phyloP scores from a whole-genome alignment of 805 yeast species.

The Candida taoyuanica region DNA sequence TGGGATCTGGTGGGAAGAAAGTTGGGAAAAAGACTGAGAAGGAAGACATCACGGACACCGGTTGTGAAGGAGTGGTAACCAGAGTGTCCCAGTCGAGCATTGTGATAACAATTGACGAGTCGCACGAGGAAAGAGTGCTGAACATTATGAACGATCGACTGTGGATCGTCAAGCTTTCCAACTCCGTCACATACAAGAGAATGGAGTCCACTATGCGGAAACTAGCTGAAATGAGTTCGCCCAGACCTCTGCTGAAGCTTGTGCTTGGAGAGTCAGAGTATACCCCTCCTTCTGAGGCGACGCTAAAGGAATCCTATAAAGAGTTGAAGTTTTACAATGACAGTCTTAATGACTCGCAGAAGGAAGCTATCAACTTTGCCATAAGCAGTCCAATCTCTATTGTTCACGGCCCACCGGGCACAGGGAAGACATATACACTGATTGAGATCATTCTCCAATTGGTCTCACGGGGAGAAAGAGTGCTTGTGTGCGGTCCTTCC shows the following conservation, averaged over 20 bases:
- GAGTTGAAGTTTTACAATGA: slow-evolving; percentile 36
- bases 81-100: slow-evolving; percentile 45
- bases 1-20: slow-evolving; percentile 16
- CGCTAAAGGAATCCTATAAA: slow-evolving; percentile 4
- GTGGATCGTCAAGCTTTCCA: slow-evolving; percentile 56
- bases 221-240: slow-evolving; percentile 38
- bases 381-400: slow-evolving; percentile 53
- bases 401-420: slow-evolving; percentile 77
- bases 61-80: slow-evolving; percentile 59
- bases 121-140: slow-evolving; percentile 45
- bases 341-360: slow-evolving; percentile 54
- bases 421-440: slow-evolving; percentile 78
- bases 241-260: slow-evolving; percentile 4
- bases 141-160: slow-evolving; percentile 41
- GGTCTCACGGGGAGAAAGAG: slow-evolving; percentile 51
- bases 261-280: slow-evolving; percentile 29
- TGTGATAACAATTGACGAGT: slow-evolving; percentile 57
- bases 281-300: slow-evolving; percentile 21
- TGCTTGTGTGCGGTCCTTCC: slow-evolving; percentile 91
- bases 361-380: slow-evolving; percentile 64
- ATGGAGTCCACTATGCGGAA: slow-evolving; percentile 77
- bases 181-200: slow-evolving; percentile 68
- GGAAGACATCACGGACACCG: slow-evolving; percentile 18
- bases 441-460: slow-evolving; percentile 79
- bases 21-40: slow-evolving; percentile 13